Base-by-base conservation (phyloP, 164 flowering plant species). In the Magnolia kwangsiensis region DNA sequence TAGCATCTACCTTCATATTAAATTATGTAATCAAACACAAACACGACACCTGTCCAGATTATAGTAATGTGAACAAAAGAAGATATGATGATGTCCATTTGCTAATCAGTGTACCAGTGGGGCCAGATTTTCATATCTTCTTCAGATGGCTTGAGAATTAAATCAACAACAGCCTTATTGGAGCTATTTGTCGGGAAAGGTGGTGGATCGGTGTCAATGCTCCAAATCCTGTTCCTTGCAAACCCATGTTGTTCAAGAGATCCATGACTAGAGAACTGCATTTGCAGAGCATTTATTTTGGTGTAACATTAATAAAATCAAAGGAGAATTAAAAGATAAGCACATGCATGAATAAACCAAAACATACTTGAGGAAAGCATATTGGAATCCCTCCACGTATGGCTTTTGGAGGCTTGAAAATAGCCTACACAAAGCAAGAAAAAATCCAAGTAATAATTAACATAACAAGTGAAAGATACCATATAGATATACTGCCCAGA, bases 381-480 rank as follows among this genome's bases (percentile, higher is more conserved):
- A 95, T 87, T 27, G 99, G 99, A 78, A 95, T 95, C 51, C 99
- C 98, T 61, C 99, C 98, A 63, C 95, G 96, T 76, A 95, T 93
- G 65, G 98, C 81, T 84, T 93, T 95, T 65, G 94, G 98, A 79
- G 97, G 93, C 87, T 91, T 93, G 78, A 89, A 95, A 77, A 80
- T 81, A 63, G 99, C 96, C 99, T 81, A 55, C 45, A 73, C 6
- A 70, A 69, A 64, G 29, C 71, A 67, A 50, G 8, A 23, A 37
- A 64, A 8, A 9, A 24, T 24, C 13, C 51, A 68, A 20, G 1
- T 31, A 31, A 65, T 20, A 65, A 67, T 18, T 27, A 67, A 8
- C 8, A 7, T 4, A 67, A 31, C 18, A 37, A 65, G 68, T 9
- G 4, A 67, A 67, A 2, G 18, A 67, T 13, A 67, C 10, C 2